These are phyloP conservation scores for Thelonectria blattea DNA, from an alignment of 2,329 filamentous ascomycete species.

Conservation along the genomic window DNA sequence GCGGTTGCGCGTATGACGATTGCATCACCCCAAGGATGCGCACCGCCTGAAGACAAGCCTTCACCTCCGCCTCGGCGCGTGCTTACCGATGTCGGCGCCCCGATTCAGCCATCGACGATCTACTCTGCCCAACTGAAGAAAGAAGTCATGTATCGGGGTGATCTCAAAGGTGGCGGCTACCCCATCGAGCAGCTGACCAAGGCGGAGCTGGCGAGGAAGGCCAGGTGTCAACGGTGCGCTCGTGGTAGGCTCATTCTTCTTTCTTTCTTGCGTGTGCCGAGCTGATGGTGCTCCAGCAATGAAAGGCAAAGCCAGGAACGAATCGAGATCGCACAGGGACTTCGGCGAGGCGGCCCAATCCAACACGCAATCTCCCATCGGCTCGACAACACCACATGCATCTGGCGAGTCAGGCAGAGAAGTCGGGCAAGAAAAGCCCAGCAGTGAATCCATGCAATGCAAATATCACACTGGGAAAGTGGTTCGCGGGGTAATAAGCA, in stretches of 20 bases:
- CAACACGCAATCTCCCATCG: not conserved
- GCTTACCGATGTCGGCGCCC: not conserved
- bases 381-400: no score
- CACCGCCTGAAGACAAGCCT: not conserved
- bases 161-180: not conserved
- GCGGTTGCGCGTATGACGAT: not conserved
- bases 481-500: not conserved
- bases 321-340: not conserved
- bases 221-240: not conserved
- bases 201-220: not conserved
- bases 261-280: not conserved
- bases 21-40: not conserved
- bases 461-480: not conserved
- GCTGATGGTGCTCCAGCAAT: not conserved
- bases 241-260: not conserved
- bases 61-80: not conserved
- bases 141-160: not conserved
- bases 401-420: not conserved
- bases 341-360: not conserved
- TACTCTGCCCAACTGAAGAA: not conserved
- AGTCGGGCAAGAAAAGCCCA: not conserved
- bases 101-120: not conserved
- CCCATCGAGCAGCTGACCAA: not conserved
- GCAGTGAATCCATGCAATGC: not conserved
- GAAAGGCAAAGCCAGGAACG: not conserved